Evolutionary conservation across 139 green algal genomes (phyloP), one percentile per base, ranked within the genome.

Genomic region (Chlamydomonas eustigma): DNA sequence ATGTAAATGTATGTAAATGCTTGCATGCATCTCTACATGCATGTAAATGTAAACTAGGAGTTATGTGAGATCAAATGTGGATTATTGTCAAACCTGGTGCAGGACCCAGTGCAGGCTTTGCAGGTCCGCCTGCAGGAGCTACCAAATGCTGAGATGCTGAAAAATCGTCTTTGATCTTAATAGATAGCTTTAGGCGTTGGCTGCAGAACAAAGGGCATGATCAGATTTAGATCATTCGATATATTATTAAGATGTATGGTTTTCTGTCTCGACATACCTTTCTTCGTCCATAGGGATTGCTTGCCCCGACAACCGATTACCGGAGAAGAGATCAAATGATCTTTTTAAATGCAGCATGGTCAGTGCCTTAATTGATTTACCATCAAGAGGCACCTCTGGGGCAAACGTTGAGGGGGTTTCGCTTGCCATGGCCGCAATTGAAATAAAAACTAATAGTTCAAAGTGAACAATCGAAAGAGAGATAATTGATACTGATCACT

Each of bases 271-370:
- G n/a, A n/a, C n/a, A 39, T 65, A 90, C 85, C 85, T 88, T 2
- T 81, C 75, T 39, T 92, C 85, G 71, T 97, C 89, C 0, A 91
- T 36, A 5, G 83, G 77, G 22, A 84, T 52, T 36, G 80, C 83
- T 37, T 88, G 76, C 1, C 84, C 78, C n/a, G 51, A 18, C 12
- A 18, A 12, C 39, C 90, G 81, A 78, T 90, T 90, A 18, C 81
- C 80, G 12, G 83, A 79, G 74, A 98, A 98, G 65, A 98, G 51
- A 30, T 98, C 93, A 52, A 87, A 89, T 0, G 89, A 97, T 2
- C 94, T 87, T 77, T 97, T 98, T 0, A 95, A 39, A 2, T 81
- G 87, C 50, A 93, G 79, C 2, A 94, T 36, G 2, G 86, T 88
- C 22, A 98, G 67, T 1, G 81, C 83, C 66, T 95, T 93, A 0